A percentile compares a stretch with the other conserved stretches of the same genome.
phyloP scores from a whole-genome alignment of 73 alveolate species.

The Diophrys appendiculata region DNA sequence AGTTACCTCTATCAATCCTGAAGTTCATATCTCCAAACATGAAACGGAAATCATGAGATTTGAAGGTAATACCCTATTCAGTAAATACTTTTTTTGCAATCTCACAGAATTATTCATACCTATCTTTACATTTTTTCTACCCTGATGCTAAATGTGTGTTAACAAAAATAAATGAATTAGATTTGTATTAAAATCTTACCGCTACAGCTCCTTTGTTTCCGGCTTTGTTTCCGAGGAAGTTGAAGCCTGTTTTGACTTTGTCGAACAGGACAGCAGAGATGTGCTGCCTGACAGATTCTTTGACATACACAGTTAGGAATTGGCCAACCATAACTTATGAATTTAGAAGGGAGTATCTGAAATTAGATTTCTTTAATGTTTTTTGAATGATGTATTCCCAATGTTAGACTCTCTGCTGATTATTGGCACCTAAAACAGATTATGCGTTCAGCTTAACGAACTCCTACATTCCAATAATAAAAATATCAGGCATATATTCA shows the following conservation, averaged over 20 bases:
- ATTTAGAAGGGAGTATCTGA: constrained; percentile 17
- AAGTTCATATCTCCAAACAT: constrained; percentile 94
- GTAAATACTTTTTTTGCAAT: constrained; percentile 55
- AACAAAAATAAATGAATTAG: constrained; percentile 70
- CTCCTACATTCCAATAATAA: constrained; percentile 81
- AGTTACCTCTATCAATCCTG: constrained; percentile 60
- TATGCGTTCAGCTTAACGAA: constrained; percentile 75
- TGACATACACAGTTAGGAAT: constrained; percentile 49
- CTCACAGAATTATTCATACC: constrained; percentile 82
- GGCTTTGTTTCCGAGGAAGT: constrained; percentile 43
- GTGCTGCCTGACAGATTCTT: constrained; percentile 46
- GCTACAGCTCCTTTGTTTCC: constrained; percentile 74
- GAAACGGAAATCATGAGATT: constrained; percentile 82
- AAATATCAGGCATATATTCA: constrained; percentile 69
- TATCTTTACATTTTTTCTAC: constrained; percentile 66
- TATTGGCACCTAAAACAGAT: constrained; percentile 52
- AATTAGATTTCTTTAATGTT: constrained; percentile 31
- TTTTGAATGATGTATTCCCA: constrained; percentile 35
- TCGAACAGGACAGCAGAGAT: constrained; percentile 40
- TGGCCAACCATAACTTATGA: constrained; percentile 62
- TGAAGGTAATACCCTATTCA: constrained; percentile 21
- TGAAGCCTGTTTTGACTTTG: constrained; percentile 63
- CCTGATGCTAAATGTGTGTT: constrained; percentile 91
- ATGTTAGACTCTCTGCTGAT: constrained; percentile 18
- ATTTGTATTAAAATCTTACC: constrained; percentile 65